Evolutionary conservation across 257 asterid genomes (phyloP).

Genomic region (Agastache rugosa): DNA sequence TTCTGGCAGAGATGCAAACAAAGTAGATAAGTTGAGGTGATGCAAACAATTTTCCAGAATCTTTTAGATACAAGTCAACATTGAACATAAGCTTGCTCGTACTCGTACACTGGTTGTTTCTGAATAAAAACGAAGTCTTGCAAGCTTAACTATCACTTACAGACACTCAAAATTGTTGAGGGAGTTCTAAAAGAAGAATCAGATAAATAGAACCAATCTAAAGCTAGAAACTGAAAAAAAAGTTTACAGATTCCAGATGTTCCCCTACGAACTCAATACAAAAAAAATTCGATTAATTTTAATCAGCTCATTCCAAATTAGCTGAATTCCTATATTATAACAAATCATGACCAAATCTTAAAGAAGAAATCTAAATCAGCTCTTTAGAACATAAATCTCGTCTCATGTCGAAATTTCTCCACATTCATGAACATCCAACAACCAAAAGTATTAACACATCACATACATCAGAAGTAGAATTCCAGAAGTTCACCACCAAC

Average conservation of each 20-base stretch:
- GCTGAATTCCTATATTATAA: conserved; percentile 10
- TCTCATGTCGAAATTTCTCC: background rate
- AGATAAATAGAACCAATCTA: background rate
- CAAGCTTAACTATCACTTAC: background rate
- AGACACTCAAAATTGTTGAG: background rate
- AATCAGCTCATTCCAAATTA: background rate
- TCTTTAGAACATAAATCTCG: background rate
- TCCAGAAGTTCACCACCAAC: background rate
- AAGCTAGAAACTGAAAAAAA: conserved; percentile 9
- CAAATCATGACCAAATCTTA: background rate
- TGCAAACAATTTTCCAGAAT: conserved; percentile 8
- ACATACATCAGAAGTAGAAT: background rate
- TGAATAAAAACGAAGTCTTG: conserved; percentile 5
- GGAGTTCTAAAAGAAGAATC: background rate
- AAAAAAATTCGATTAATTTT: background rate
- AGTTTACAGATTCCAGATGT: background rate
- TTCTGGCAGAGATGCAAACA: conserved; percentile 51
- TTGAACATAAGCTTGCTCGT: background rate
- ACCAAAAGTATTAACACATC: background rate
- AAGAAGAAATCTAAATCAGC: background rate
- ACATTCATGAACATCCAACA: conserved; percentile 18
- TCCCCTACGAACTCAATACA: background rate
- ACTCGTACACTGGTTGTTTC: background rate
- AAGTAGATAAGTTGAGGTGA: conserved; percentile 12
- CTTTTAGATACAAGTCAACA: background rate